Base-by-base conservation (phyloP, 2,329 filamentous ascomycete genomes). In the Fusarium euwallaceae region DNA sequence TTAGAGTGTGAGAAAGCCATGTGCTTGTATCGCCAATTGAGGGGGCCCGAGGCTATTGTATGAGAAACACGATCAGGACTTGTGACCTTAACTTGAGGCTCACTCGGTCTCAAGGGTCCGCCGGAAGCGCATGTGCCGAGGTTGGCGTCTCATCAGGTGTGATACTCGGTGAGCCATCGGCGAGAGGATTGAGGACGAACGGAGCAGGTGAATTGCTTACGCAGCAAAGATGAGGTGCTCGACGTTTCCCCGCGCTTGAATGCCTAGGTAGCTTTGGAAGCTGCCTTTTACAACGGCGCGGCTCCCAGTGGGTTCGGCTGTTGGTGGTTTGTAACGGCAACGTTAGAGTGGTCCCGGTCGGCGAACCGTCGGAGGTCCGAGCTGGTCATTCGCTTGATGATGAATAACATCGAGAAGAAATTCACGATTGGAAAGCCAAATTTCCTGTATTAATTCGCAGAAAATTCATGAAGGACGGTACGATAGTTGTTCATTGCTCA, bases 321-420 rank as follows among this genome's bases (percentile, higher is more conserved):
- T 48, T 48, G 39, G 29, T 69, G 48, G 68, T 63, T 37, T 60
- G 62, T 24, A 22, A 37, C 36, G 36, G 58, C 29, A 45, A 66
- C 34, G n/a, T 8, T 41, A 20, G 16, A 12, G 41, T 55, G 41
- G 22, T 41, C 41, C 11, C 6, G 58, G 29, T 66, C 64, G 27
- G 48, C 20, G 14, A 56, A 51, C 12, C n/a, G 17, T 71, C 58
- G 59, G 67, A 70, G 36, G 41, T 71, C 67, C 67, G 62, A 71
- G 51, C 27, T 22, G 7, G 22, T 24, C 4, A 5, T 24, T 45
- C 4, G 41, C 45, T 62, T 51, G 41, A 51, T 24, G 45, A 29
- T 22, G 32, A 27, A 34, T 32, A 51, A 11, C 7, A 24, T 36
- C 1, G 29, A 37, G 14, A 34, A 43, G 29, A 17, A 34, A 16